Evolutionary conservation across 495 filamentous ascomycete genomes (phyloP), one percentile per base, ranked within the genome.

Genomic region (Clavariopsis aquatica): DNA sequence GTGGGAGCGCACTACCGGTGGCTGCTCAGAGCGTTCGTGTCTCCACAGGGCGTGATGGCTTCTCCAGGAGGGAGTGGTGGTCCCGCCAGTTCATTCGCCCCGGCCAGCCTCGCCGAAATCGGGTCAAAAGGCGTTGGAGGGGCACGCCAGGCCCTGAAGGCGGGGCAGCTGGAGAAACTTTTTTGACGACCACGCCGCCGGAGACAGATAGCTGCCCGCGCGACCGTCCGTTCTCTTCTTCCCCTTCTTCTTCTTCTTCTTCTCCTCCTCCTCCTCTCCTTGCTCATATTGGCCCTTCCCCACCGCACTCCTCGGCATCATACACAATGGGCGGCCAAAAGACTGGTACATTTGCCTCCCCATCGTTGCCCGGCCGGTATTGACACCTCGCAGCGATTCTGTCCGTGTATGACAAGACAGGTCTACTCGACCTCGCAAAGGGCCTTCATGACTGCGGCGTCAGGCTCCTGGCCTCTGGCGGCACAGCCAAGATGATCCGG

Each of bases 351-450:
- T 22, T 2, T 10, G 13, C 34, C 5, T 20, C 28, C 20, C 27
- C 2, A 4, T 55, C 13, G 2, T 10, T 26, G 23, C 31, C 5
- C 20, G 34, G 27, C 17, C 26, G 43, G 23, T 43, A n/a, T 26
- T 60, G 28, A 52, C 20, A 41, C 38, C 23, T 23, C 3, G 13
- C 51, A 88, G 94, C 94, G 45, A 98, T 98, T 72, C 84, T 98
- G 72, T 96, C 92, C 68, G 95, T 98, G 81, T 98, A 93, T 74
- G 90, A 98, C 81, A 98, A 98, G 88, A 96, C 93, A 57, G 94
- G 94, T 54, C 84, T 98, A 60, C 80, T 98, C 47, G 94, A 98
- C 78, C 83, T 98, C 56, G 94, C 94, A 65, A 98, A 97, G 77
- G 94, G 94, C 68, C 84, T 98, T 38, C 85, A 89, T 69, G 85